Percentiles rank a stretch among this genome's conserved stretches.
Evolutionary conservation across 345 rosid genomes (phyloP).

Genomic region (Brassica napus): Da-Ae NC_063442.1:31397501-31398000

Average conservation of each 20-base stretch:
- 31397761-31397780: background rate
- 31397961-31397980: background rate
- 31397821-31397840: no score
- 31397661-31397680: background rate
- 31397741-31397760: no score
- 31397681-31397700: background rate
- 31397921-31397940: background rate
- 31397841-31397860: background rate
- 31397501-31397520: background rate
- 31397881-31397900: background rate
- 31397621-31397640: no score
- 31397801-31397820: background rate
- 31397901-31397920: background rate
- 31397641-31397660: background rate
- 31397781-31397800: no score
- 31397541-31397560: no score
- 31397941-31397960: background rate
- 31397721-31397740: background rate
- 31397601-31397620: background rate
- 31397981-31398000: constrained; percentile 42
- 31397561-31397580: background rate
- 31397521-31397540: no score
- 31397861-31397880: background rate
- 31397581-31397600: background rate
- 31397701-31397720: background rate